Conservation (phyloP, 2,329 filamentous ascomycete species). For the Penicillium brasilianum region DNA sequence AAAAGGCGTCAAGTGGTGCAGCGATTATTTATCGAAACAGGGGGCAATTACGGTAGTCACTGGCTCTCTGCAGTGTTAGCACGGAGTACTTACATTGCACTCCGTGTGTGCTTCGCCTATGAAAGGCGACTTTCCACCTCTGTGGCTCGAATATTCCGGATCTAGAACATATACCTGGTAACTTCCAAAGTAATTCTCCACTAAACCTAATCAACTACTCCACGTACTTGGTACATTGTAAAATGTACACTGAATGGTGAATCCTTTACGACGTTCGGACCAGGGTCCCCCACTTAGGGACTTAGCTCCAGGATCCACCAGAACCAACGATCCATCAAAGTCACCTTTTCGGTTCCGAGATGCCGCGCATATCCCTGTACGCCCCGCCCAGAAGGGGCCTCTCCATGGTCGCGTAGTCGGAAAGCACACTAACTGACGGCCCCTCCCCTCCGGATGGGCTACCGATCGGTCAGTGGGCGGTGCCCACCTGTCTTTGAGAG, state of each 20-base stretch:
- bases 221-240: not conserved
- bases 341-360: not conserved
- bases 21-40: not conserved
- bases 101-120: not conserved
- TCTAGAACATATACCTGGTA: not conserved
- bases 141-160: not conserved
- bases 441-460: not conserved
- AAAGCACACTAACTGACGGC: not conserved
- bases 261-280: not conserved
- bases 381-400: not conserved
- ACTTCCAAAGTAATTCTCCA: not conserved
- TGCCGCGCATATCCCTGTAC: not conserved
- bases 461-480: not conserved
- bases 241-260: not conserved
- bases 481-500: not conserved
- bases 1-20: not conserved
- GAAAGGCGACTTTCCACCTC: not conserved
- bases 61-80: not conserved
- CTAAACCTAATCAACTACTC: not conserved
- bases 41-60: not conserved
- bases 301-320: conserved; percentile 1
- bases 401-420: not conserved
- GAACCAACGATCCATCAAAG: not conserved
- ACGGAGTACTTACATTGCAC: not conserved
- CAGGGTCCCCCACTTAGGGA: not conserved